These are phyloP conservation scores for Phialemoniopsis sp. DNA, from an alignment of 2,329 filamentous ascomycete species.

Conservation along the genomic window DNA sequence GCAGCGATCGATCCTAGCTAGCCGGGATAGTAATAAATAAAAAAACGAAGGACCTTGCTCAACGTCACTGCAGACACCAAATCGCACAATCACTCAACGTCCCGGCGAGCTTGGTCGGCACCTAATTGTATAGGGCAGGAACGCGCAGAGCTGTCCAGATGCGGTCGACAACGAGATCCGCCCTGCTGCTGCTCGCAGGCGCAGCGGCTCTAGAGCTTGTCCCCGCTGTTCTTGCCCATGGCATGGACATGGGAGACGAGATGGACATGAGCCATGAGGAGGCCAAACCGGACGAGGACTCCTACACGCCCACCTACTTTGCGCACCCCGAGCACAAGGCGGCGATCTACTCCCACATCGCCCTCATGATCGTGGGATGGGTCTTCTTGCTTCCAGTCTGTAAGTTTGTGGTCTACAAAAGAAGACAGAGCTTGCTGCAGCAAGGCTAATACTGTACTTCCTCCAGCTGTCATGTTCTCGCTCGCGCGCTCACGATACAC, in stretches of 20 bases:
- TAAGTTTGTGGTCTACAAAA: constrained; percentile 40
- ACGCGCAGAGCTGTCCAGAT: constrained; percentile 2
- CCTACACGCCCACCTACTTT: constrained; percentile 55
- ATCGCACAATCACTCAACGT: too few relatives aligned
- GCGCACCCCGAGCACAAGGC: constrained; percentile 44
- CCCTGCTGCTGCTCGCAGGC: constrained; percentile 11
- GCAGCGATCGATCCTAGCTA: too few relatives aligned
- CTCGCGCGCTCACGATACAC: constrained; percentile 73
- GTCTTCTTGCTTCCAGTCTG: constrained; percentile 68
- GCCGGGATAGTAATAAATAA: too few relatives aligned
- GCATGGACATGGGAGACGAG: constrained; percentile 13
- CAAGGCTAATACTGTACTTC: constrained; percentile 17
- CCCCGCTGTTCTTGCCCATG: constrained; percentile 21
- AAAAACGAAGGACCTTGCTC: too few relatives aligned
- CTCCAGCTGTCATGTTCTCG: constrained; percentile 77
- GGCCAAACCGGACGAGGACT: constrained; percentile 17
- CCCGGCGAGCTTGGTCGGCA: too few relatives aligned
- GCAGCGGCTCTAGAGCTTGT: constrained; percentile 16
- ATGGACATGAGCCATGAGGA: constrained; percentile 17
- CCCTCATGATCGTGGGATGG: constrained; percentile 68
- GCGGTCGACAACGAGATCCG: constrained; percentile 4
- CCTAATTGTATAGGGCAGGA: too few relatives aligned
- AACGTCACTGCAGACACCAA: too few relatives aligned
- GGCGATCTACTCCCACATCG: constrained; percentile 66
- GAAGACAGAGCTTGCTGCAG: too few relatives aligned